Percentiles rank a stretch among this genome's conserved stretches.
Evolutionary conservation across 2,329 filamentous ascomycete species (phyloP).

Genomic region (Venturia nashicola): DNA sequence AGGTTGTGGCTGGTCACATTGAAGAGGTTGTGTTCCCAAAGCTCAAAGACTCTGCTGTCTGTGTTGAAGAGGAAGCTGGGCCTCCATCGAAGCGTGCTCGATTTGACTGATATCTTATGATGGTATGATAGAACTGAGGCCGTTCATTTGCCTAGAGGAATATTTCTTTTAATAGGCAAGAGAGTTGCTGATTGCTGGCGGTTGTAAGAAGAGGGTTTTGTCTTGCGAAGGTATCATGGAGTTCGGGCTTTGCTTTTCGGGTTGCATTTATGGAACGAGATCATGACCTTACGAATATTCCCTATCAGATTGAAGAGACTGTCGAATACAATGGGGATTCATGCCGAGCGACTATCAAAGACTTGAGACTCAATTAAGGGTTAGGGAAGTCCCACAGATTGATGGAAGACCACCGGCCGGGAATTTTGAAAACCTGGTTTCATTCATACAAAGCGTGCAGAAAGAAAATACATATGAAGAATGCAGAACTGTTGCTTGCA

Average conservation of each 20-base stretch:
- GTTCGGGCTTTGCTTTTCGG: neutral
- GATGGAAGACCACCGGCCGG: too few relatives aligned
- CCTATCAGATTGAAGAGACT: neutral
- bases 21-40: conserved; percentile 12
- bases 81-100: neutral
- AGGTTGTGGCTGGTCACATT: conserved; percentile 19
- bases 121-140: neutral
- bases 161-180: neutral
- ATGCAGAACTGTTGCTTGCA: neutral
- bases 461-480: neutral
- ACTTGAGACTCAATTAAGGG: neutral
- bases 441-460: neutral
- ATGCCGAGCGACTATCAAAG: neutral
- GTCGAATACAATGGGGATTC: neutral
- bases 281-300: neutral
- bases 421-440: too few relatives aligned
- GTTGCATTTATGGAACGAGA: neutral
- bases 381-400: too few relatives aligned
- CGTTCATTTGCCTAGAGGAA: neutral
- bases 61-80: neutral
- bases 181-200: conserved; percentile 2
- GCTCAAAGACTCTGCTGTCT: neutral
- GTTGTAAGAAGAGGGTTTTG: neutral
- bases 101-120: neutral
- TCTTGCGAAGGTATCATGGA: neutral